Evolutionary conservation across 371 early-diverging fungal species (phyloP), one percentile per base, ranked within the genome.

Genomic region (Sporodiniella umbellata): DNA sequence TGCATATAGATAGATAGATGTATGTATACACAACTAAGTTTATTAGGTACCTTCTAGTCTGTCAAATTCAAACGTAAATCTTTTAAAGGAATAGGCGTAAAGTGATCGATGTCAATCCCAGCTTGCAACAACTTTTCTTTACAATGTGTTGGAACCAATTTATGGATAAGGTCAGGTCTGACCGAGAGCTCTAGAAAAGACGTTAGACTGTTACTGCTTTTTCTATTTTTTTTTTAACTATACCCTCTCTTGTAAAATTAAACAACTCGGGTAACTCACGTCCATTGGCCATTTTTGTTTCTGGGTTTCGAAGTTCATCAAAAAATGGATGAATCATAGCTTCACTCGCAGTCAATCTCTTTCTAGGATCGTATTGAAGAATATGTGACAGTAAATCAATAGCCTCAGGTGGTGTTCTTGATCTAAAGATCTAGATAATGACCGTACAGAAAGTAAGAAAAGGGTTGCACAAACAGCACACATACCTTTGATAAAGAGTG

Each of bases 261-360:
- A 96, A 95, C 45, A 95, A 79, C 54, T 84, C 79, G 0, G 97
- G 97, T 15, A 95, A 67, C 12, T 85, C 87, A 54, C 80, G 74
- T 31, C 93, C 95, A 40, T 80, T 88, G 40, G 86, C 79, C 66
- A 94, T 70, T 60, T 65, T 79, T 21, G 92, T 89, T 31, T 83
- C 86, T n/a, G 92, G 91, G 45, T 83, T 74, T 50, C 95, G 81
- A 55, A 97, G 74, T 68, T 93, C 94, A 69, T 96, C 93, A 77
- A 99, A 99, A 80, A 96, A 99, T 45, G 88, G 89, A 59, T 96
- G 93, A 33, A 86, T 70, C 86, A 99, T 82, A 8, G 96, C 94
- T 69, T 96, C 92, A 59, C 92, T 83, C 14, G 99, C 93, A 15
- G 93, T 92, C 50, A 92, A 78, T 43, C 99, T 84, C 40, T 77